Evolutionary conservation across 2,329 filamentous ascomycete species (phyloP), one percentile per base, ranked within the genome.

Genomic region (Metarhizium rileyi): DNA sequence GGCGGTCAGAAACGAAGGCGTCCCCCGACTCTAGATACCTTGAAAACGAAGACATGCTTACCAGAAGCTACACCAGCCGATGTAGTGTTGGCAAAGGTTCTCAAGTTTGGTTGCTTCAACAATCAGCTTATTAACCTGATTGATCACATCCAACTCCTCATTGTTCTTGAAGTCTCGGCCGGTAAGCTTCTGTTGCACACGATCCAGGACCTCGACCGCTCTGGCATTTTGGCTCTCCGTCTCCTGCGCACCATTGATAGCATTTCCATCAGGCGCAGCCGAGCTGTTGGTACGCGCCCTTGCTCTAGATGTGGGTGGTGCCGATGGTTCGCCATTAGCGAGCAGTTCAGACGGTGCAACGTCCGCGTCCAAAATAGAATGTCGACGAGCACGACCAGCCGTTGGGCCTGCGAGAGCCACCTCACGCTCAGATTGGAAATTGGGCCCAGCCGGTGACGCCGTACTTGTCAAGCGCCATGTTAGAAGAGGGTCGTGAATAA

Each of bases 1-100:
- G 9, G 25, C 9, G 16, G 3, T 2, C 2, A 47, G 3, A 44
- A 44, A 35, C 23, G 20, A 22, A 35, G 27, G 16, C 50, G 25
- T 28, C 22, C 20, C 40, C 23, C 14, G 22, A 35, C 47, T 30
- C 14, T 27, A 22, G n/a, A 25, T 35, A 5, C 33, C 47, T 30
- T 9, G 30, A 42, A 33, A 35, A 9, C 30, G 18, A 20, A 33
- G 30, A 30, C 23, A 18, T 26, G 46, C 38, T 63, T 69, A 97
- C 91, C 91, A 97, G 77, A 96, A 97, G 69, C 88, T 94, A 70
- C 91, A 97, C 91, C 91, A 97, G 55, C 93, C 93, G 60, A 97
- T 95, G 66, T 96, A 98, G 72, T 97, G 93, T 74, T 97, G 93
- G 66, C 93, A 98, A 53, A 98, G 73, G 66, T 97, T 97, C 77